Evolutionary conservation across 1,139 yeast species (phyloP).

Genomic region (Candida sp.): DNA sequence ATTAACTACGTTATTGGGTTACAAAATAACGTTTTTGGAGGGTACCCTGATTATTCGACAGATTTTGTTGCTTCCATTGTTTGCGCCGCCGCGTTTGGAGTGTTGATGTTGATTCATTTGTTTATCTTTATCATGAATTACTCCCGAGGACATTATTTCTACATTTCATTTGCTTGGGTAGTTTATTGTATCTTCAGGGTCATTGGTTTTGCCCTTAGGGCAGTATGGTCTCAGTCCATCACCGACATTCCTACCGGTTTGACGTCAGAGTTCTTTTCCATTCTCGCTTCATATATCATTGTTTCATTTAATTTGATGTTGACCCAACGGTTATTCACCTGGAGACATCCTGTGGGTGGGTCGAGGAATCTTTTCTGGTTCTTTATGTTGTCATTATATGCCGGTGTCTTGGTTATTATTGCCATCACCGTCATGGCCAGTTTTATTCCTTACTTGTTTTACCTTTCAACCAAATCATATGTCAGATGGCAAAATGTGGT

Average conservation of each 20-base stretch:
- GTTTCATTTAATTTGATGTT: constrained; percentile 61
- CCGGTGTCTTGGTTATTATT: constrained; percentile 54
- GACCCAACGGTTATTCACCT: constrained; percentile 76
- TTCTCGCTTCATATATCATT: constrained; percentile 54
- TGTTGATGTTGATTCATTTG: constrained; percentile 48
- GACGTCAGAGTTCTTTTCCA: constrained; percentile 55
- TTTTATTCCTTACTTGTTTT: constrained; percentile 59
- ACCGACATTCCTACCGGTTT: constrained; percentile 50
- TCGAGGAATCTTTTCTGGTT: constrained; percentile 51
- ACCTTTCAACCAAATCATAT: constrained; percentile 43
- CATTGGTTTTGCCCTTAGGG: constrained; percentile 60
- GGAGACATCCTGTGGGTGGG: constrained; percentile 83
- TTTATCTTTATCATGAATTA: constrained; percentile 49
- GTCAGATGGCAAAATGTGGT: constrained; percentile 54
- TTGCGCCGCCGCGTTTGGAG: constrained; percentile 51
- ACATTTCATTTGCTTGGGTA: constrained; percentile 53
- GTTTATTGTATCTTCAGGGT: constrained; percentile 50
- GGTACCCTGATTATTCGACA: constrained; percentile 45
- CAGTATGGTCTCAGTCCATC: constrained; percentile 54
- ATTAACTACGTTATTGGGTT: constrained; percentile 29
- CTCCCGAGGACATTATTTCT: constrained; percentile 63
- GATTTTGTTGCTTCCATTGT: constrained; percentile 65
- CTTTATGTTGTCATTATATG: constrained; percentile 50
- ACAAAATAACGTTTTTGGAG: constrained; percentile 62
- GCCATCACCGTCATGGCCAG: constrained; percentile 69